These are phyloP conservation scores for Aschersonia sp. DNA, from an alignment of 2,329 filamentous ascomycete genomes.

Conservation along the genomic window DNA sequence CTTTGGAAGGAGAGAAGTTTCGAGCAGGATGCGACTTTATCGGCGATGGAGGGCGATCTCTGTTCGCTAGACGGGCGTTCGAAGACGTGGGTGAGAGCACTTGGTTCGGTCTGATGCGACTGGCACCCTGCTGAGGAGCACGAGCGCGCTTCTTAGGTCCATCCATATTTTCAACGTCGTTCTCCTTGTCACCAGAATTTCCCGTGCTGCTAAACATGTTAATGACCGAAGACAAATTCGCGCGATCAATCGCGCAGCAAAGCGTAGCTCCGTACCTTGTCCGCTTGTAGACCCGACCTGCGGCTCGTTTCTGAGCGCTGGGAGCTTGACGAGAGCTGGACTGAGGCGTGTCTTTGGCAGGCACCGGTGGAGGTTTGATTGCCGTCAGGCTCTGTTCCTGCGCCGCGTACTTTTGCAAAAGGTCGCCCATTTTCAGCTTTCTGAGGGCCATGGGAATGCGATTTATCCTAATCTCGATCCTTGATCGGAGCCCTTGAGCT, in stretches of 20 bases:
- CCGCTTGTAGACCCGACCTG: conserved; percentile 27
- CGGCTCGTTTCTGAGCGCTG: conserved; percentile 7
- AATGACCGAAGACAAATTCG: too few relatives aligned
- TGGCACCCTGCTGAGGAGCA: conserved; percentile 24
- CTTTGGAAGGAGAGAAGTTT: conserved; percentile 49
- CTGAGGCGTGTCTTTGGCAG: conserved; percentile 31
- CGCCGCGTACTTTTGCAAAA: conserved; percentile 41
- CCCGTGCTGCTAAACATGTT: conserved; percentile 35
- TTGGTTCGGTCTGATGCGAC: conserved; percentile 30
- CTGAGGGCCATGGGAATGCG: conserved; percentile 72
- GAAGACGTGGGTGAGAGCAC: conserved; percentile 72
- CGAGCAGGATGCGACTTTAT: conserved; percentile 42
- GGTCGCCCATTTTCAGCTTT: conserved; percentile 68
- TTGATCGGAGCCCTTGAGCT: conserved; percentile 68
- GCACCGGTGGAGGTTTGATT: conserved; percentile 29
- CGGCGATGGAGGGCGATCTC: conserved; percentile 34
- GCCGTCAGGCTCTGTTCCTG: conserved; percentile 26
- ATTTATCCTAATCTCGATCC: conserved; percentile 87
- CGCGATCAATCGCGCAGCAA: too few relatives aligned
- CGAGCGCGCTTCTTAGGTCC: conserved; percentile 57
- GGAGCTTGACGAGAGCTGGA: conserved; percentile 21
- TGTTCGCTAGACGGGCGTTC: conserved; percentile 52
- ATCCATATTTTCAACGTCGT: conserved; percentile 41
- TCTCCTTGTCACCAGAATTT: conserved; percentile 63
- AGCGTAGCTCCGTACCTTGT: conserved; percentile 26